Conservation (phyloP, 2,329 filamentous ascomycete species). For the Fusarium domesticum region DNA sequence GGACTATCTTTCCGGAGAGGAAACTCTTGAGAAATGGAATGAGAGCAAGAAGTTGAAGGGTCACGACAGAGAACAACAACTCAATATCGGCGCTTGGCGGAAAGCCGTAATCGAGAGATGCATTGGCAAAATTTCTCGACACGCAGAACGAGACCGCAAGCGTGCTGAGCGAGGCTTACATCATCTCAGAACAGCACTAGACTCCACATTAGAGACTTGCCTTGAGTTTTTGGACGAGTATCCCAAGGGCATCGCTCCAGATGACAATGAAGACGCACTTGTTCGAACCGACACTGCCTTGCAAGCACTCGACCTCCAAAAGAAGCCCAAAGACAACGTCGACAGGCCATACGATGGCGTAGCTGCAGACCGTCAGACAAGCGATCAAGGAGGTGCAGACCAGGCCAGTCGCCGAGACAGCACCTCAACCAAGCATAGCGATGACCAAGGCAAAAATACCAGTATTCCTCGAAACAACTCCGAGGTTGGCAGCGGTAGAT, state of each 20-base stretch:
- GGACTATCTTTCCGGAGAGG: constrained; percentile 38
- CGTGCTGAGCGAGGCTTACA: constrained; percentile 39
- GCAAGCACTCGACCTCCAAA: not conserved
- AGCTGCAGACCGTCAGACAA: not conserved
- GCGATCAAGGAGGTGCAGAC: not conserved
- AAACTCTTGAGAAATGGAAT: constrained; percentile 44
- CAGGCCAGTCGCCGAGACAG: constrained; percentile 6
- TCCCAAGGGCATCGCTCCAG: constrained; percentile 11
- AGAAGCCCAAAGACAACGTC: not conserved
- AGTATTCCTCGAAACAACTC: not conserved
- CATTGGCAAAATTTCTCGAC: constrained; percentile 35
- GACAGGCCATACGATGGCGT: not conserved
- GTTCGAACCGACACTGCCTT: not conserved
- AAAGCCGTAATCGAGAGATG: constrained; percentile 30
- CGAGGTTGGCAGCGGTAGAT: not conserved
- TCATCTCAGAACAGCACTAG: constrained; percentile 7
- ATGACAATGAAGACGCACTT: constrained; percentile 6
- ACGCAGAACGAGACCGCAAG: constrained; percentile 43
- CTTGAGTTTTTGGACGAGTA: constrained; percentile 14
- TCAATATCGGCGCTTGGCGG: constrained; percentile 40
- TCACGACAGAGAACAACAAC: constrained; percentile 33
- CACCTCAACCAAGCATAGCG: constrained; percentile 1
- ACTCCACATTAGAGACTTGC: constrained; percentile 21
- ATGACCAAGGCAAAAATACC: not conserved
- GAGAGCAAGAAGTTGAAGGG: constrained; percentile 37